Evolutionary conservation across 1,284 basidiomycete genomes (phyloP).

Genomic region (Moesziomyces antarcticus): DNA sequence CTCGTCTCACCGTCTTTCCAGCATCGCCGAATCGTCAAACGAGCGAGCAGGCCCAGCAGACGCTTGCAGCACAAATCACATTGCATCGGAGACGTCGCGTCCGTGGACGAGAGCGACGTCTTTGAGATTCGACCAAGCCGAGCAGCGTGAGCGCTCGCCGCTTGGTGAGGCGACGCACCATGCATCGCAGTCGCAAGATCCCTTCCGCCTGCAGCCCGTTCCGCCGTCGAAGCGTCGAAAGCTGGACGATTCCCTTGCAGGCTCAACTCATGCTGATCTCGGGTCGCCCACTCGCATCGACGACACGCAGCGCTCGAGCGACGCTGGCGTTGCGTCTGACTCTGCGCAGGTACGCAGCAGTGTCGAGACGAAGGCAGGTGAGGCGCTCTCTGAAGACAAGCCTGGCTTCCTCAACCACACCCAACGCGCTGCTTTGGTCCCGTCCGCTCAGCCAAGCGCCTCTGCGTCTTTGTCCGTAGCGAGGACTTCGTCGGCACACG

Average conservation of each 20-base stretch:
- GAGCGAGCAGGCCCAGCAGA: not conserved
- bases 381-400: not conserved
- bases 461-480: not conserved
- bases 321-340: constrained; percentile 14
- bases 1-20: not conserved
- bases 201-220: constrained; percentile 32
- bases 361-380: not conserved
- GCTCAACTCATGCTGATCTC: not conserved
- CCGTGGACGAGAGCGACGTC: constrained; percentile 15
- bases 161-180: not conserved
- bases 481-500: not conserved
- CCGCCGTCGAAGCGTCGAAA: constrained; percentile 32
- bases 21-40: not conserved
- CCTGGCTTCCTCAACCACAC: not conserved
- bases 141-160: constrained; percentile 1
- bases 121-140: constrained; percentile 3
- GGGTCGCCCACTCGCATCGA: constrained; percentile 1
- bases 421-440: not conserved
- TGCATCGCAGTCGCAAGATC: not conserved
- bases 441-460: not conserved
- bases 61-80: not conserved
- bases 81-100: constrained; percentile 1
- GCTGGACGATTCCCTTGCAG: constrained; percentile 11
- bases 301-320: constrained; percentile 19
- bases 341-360: not conserved